Conservation (phyloP, 805 yeast genomes). For the Phaffomyces opuntiae region DNA sequence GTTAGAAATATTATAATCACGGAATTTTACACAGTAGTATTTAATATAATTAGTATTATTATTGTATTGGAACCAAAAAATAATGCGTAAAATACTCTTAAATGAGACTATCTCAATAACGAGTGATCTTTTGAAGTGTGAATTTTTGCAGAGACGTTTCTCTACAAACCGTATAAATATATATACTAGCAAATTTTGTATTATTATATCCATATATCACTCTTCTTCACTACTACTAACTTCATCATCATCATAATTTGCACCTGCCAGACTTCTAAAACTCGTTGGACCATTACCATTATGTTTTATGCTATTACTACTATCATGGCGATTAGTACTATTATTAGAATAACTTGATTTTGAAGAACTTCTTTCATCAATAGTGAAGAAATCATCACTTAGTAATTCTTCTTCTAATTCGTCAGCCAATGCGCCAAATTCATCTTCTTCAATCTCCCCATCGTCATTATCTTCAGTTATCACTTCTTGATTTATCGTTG, state of each 20-base stretch:
- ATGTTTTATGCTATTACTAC: background rate
- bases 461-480: background rate
- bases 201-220: slow-evolving; percentile 1
- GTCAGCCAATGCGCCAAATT: slow-evolving; percentile 18
- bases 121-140: no score
- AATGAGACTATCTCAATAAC: no score
- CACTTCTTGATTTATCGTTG: background rate
- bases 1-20: slow-evolving; percentile 4
- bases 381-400: slow-evolving; percentile 6
- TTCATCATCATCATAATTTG: slow-evolving; percentile 17
- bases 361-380: slow-evolving; percentile 5
- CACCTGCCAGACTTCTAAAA: slow-evolving; percentile 21
- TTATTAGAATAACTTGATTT: no score
- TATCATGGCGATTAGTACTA: background rate
- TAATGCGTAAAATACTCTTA: no score
- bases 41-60: no score
- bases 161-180: no score
- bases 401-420: slow-evolving; percentile 20
- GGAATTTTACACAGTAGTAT: no score
- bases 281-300: slow-evolving; percentile 14
- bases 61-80: background rate
- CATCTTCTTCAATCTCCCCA: slow-evolving; percentile 11
- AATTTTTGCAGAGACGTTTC: no score
- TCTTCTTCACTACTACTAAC: slow-evolving; percentile 23
- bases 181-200: background rate